A percentile compares a stretch with the other conserved stretches of the same genome.
Evolutionary conservation across 345 rosid species (phyloP).

Genomic region (Turnera subulata): DNA sequence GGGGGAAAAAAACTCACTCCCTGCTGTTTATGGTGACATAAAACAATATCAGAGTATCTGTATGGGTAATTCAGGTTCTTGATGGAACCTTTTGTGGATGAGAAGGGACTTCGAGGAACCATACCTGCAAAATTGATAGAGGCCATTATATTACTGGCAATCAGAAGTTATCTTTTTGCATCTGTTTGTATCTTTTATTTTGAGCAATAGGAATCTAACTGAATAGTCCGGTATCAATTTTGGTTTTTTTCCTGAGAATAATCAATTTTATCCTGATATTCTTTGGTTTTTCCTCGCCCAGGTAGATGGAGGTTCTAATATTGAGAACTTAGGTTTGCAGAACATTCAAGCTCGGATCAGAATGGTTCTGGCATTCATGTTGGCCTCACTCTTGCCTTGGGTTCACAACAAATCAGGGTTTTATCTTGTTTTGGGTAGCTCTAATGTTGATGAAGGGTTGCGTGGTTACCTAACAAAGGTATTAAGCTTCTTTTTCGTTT

Average conservation of each 20-base stretch:
- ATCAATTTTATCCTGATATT: not conserved
- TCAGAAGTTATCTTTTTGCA: not conserved
- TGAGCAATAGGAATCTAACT: too few relatives aligned
- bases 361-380: constrained; percentile 90
- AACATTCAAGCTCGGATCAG: constrained; percentile 95
- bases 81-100: not conserved
- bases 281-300: constrained; percentile 19
- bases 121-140: not conserved
- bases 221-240: too few relatives aligned
- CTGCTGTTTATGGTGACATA: too few relatives aligned
- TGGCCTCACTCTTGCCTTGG: constrained; percentile 97
- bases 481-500: constrained; percentile 2
- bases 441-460: constrained; percentile 90
- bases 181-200: too few relatives aligned
- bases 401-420: constrained; percentile 83
- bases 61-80: not conserved
- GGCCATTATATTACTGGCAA: not conserved
- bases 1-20: too few relatives aligned
- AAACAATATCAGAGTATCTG: not conserved
- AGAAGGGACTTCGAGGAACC: not conserved
- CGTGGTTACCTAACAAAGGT: constrained; percentile 97
- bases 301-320: constrained; percentile 91
- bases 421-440: constrained; percentile 94
- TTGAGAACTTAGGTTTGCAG: constrained; percentile 83
- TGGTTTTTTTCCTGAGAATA: not conserved